phyloP scores from a whole-genome alignment of 768 basidiomycete species.

The Tulasnella sp. region DNA sequence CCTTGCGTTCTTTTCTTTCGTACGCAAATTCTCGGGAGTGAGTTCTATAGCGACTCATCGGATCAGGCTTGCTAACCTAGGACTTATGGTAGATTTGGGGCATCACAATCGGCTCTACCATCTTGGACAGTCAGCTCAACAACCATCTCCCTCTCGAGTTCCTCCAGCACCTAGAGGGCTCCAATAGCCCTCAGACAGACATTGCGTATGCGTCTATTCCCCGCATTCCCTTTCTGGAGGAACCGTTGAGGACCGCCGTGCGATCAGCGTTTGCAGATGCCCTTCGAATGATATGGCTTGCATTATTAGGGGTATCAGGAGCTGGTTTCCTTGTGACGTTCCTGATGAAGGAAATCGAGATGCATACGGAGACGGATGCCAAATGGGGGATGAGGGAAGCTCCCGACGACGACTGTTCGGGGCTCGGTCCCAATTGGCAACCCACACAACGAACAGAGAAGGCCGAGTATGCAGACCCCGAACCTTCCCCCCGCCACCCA shows the following conservation, averaged over 20 bases:
- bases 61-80: background rate
- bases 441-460: too few species aligned
- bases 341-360: conserved; percentile 11
- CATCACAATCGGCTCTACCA: conserved; percentile 22
- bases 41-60: background rate
- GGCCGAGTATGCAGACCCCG: too few species aligned
- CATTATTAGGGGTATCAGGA: conserved; percentile 5
- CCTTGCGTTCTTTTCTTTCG: conserved; percentile 19
- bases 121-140: conserved; percentile 23
- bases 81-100: conserved; percentile 40
- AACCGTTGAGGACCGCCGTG: conserved; percentile 9
- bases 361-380: background rate
- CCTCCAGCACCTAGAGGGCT: conserved; percentile 5
- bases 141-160: conserved; percentile 20
- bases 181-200: too few species aligned
- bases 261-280: conserved; percentile 18
- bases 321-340: background rate
- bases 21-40: conserved; percentile 23
- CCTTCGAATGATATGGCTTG: conserved; percentile 10
- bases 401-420: too few species aligned
- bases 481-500: too few species aligned
- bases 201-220: conserved; percentile 20
- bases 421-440: too few species aligned
- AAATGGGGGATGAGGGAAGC: conserved; percentile 8
- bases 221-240: conserved; percentile 12